phyloP scores from a whole-genome alignment of 352 stramenopile species.

The Phytophthora melonis region DNA sequence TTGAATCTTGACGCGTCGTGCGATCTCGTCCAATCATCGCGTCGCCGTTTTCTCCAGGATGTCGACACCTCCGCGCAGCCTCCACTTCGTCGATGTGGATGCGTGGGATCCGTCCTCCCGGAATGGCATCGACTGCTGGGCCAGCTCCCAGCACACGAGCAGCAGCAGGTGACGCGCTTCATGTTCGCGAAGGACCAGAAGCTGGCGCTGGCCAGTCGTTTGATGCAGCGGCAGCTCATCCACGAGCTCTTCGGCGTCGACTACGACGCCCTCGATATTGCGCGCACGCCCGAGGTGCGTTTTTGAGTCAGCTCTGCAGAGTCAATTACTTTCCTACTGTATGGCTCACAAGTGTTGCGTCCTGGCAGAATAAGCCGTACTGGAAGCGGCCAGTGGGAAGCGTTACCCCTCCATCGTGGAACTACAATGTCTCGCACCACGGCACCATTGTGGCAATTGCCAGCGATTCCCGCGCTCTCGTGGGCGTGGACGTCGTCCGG shows the following conservation, averaged over 20 bases:
- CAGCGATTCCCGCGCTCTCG: slow-evolving; percentile 43
- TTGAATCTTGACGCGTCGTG: neutral
- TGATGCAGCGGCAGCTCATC: slow-evolving; percentile 68
- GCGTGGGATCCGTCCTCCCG: slow-evolving; percentile 45
- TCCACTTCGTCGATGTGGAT: slow-evolving; percentile 56
- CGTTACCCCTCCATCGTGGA: slow-evolving; percentile 49
- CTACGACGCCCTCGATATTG: slow-evolving; percentile 54
- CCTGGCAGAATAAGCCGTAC: slow-evolving; percentile 67
- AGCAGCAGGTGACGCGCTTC: slow-evolving; percentile 63
- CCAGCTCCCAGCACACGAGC: slow-evolving; percentile 49
- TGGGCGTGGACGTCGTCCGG: slow-evolving; percentile 81
- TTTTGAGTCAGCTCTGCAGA: neutral
- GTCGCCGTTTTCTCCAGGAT: neutral
- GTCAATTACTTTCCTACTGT: neutral
- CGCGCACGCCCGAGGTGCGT: slow-evolving; percentile 64
- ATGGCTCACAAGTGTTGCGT: neutral
- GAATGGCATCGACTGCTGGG: slow-evolving; percentile 49
- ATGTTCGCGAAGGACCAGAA: slow-evolving; percentile 74
- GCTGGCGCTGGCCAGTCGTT: slow-evolving; percentile 69
- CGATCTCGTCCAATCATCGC: neutral
- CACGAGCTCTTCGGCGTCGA: slow-evolving; percentile 43
- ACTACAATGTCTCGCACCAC: slow-evolving; percentile 88
- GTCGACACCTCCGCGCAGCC: neutral
- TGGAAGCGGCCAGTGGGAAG: slow-evolving; percentile 41
- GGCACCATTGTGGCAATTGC: slow-evolving; percentile 74